Percentiles rank a stretch among this genome's conserved stretches.
phyloP scores from a whole-genome alignment of 331 rosid genomes.

The Quercus tomentella region DNA sequence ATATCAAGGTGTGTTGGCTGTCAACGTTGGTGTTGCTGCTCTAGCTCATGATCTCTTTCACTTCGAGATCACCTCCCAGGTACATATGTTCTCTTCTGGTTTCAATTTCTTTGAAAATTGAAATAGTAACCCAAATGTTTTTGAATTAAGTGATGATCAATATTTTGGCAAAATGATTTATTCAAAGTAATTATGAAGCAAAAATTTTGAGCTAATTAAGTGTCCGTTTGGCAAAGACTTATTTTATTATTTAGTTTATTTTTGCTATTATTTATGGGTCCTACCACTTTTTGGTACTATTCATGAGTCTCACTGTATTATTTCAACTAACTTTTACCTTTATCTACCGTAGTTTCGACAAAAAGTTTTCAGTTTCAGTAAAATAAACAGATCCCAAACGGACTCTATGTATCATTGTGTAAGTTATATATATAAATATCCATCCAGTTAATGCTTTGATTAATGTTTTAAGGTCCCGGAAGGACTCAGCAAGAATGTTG shows the following conservation, averaged over 20 bases:
- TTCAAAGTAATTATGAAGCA: background rate
- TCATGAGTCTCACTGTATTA: too few relatives aligned
- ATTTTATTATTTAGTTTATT: too few relatives aligned
- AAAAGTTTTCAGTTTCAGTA: too few relatives aligned
- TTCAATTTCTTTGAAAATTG: too few relatives aligned
- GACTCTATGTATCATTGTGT: background rate
- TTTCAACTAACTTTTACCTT: too few relatives aligned
- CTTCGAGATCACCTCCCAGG: conserved; percentile 82
- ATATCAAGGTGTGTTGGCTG: conserved; percentile 44
- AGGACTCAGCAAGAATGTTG: conserved; percentile 69
- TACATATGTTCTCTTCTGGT: background rate
- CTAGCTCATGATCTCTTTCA: conserved; percentile 73
- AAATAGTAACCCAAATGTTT: background rate
- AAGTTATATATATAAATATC: background rate
- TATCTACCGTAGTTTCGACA: too few relatives aligned
- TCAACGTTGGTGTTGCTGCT: conserved; percentile 67
- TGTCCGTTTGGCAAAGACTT: too few relatives aligned
- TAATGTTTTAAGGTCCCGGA: background rate
- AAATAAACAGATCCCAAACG: too few relatives aligned
- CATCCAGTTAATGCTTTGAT: background rate
- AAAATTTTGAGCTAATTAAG: background rate
- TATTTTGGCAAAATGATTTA: background rate
- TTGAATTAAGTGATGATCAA: background rate
- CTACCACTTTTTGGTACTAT: too few relatives aligned
- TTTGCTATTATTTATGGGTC: too few relatives aligned